Base-by-base conservation (phyloP, 768 basidiomycete genomes). In the Rhodosporidiobolus sp. region DNA sequence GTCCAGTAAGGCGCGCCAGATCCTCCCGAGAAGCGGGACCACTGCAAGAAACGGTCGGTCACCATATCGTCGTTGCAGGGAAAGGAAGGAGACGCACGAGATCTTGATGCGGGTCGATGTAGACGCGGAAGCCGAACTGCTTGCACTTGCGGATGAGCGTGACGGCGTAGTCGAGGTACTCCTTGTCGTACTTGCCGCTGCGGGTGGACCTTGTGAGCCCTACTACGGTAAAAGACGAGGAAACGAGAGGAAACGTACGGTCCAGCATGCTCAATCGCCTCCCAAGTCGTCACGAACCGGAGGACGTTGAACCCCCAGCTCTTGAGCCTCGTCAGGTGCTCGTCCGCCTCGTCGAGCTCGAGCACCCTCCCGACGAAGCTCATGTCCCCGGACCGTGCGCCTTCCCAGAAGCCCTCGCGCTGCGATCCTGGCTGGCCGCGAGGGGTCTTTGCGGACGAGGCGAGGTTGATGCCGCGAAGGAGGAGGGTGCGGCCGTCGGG, bases 1-100 rank as follows among this genome's bases (percentile, higher is more conserved):
- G 92, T 94, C 94, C 94, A 97, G 79, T 87, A 94, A 0, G 94
- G 94, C 0, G 94, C 94, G 20, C 94, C 94, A 7, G 92, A 93
- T 14, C 95, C 95, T 28, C 93, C 92, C 26, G 90, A 89, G 83
- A 92, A 95, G 55, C 95, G 90, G 3, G 94, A 95, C 90, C 93
- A 98, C 90, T 95, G 77, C 8, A 16, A 7, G 4, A 30, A n/a
- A 46, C 17, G 19, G 28, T 26, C 20, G 52, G 48, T 65, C 26
- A 61, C 38, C 28, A 46, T 2, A 12, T 14, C 9, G 52, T 34
- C 22, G 32, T 20, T 5, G 32, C 54, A 57, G n/a, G 6, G 24
- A 10, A 16, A 43, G 28, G 32, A 34, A 9, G 17, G 17, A 30
- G 4, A 86, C 92, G 79, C 79, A 96, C 94, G 53, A 87, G 86